Evolutionary conservation across 805 yeast genomes (phyloP).

Genomic region (Candida coleopterorum): DNA sequence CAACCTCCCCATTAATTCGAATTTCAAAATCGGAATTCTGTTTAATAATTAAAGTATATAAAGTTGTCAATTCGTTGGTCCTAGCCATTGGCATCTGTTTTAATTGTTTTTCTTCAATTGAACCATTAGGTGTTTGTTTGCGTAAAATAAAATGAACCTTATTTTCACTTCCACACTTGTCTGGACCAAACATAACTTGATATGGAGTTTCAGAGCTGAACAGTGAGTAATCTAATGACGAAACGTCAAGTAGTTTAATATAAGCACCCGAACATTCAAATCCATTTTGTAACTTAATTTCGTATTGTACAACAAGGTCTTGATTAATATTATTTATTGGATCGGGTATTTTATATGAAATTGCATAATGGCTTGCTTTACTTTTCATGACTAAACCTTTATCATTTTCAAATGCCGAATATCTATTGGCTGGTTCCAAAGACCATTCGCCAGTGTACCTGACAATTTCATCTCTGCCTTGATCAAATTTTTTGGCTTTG

Average conservation of each 20-base stretch:
- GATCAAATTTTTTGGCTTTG: conserved; percentile 46
- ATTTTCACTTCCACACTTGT: conserved; percentile 77
- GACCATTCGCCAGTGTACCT: conserved; percentile 73
- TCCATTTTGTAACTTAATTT: conserved; percentile 77
- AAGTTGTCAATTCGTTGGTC: conserved; percentile 49
- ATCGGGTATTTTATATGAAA: conserved; percentile 55
- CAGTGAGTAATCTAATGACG: conserved; percentile 35
- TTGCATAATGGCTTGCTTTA: conserved; percentile 79
- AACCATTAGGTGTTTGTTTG: conserved; percentile 49
- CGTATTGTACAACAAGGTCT: conserved; percentile 82
- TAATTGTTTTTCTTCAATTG: conserved; percentile 65
- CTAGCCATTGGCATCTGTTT: conserved; percentile 63
- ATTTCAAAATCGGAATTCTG: conserved; percentile 70
- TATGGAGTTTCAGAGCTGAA: conserved; percentile 68
- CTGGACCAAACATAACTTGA: conserved; percentile 93
- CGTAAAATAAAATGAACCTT: conserved; percentile 75
- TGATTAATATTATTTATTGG: conserved; percentile 57
- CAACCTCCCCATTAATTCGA: conserved; percentile 75
- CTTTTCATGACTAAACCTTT: conserved; percentile 72
- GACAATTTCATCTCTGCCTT: conserved; percentile 22
- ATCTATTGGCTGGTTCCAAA: conserved; percentile 44
- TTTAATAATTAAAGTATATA: conserved; percentile 73
- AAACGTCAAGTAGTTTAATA: conserved; percentile 57
- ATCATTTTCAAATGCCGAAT: conserved; percentile 62
- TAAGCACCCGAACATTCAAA: conserved; percentile 88